Base-by-base conservation (phyloP, 768 basidiomycete species). In the Lentinula edodes region DNA sequence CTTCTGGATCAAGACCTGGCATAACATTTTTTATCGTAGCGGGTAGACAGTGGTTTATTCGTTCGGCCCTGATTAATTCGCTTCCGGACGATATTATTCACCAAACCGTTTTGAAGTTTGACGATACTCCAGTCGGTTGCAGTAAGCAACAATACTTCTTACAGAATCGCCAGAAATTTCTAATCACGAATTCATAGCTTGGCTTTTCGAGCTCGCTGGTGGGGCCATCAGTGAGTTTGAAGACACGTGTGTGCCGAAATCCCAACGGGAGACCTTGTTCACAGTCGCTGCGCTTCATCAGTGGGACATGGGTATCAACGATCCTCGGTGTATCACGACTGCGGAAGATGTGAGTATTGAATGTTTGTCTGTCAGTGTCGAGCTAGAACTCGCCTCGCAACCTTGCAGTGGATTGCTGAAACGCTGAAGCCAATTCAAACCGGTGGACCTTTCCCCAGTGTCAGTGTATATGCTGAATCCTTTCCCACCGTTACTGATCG, bases 231-330 rank as follows among this genome's bases (percentile, higher is more conserved):
- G 73, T 0, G 92, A 94, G 69, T 84, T 83, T 62, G 87, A 90
- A 67, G 80, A 88, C 64, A 86, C 79, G 12, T 91, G 90, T 65
- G 73, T 93, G 13, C 91, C 93, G 3, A 86, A 87, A 69, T 78
- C 82, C 10, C 90, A 93, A 68, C 86, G 94, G 52, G 82, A 93
- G 70, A 89, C 91, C 0, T 71, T 82, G 8, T 96, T 93, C 74
- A 94, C 90, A 2, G 85, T 96, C 58, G 90, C 91, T 2, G 93
- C 94, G 16, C 78, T 95, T 28, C 94, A 95, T 71, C 94, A 96
- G 70, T 96, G 94, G 94, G 89, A 91, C 63, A 88, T 94, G 75
- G 83, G 87, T 35, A 75, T 89, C 46, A 83, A 89, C 63, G 93
- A 96, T 68, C 84, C 87, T 48, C 78, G 84, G n/a, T 96, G 93